A percentile compares a stretch with the other conserved stretches of the same genome.
Evolutionary conservation across 257 asterid genomes (phyloP).

Genomic region (Solanum chiquidenum): DNA sequence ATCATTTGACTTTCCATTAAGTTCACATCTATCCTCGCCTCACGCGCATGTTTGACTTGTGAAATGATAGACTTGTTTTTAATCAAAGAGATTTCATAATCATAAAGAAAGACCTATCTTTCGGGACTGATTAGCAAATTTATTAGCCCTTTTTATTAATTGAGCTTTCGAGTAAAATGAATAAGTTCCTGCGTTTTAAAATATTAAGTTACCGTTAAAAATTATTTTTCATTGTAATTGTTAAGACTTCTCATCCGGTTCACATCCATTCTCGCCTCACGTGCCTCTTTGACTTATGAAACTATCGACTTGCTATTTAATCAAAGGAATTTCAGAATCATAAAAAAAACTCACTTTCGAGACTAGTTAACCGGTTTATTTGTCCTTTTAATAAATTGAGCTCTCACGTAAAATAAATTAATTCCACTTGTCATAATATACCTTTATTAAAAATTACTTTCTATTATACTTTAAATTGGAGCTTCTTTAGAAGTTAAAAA

Average conservation of each 20-base stretch:
- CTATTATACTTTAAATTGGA: background rate
- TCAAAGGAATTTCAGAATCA: background rate
- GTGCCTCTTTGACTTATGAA: background rate
- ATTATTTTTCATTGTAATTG: background rate
- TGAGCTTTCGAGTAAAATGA: background rate
- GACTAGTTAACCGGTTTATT: background rate
- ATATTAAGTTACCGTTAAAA: background rate
- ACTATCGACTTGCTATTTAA: background rate
- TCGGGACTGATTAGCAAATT: background rate
- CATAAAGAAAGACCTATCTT: background rate
- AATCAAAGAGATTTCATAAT: too few relatives aligned
- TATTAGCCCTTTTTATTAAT: background rate
- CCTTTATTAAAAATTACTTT: background rate
- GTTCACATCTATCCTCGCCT: background rate
- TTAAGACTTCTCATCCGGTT: background rate
- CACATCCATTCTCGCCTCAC: background rate
- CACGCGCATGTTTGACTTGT: background rate
- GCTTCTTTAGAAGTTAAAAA: background rate
- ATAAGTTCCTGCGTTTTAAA: background rate
- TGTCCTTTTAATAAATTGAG: background rate
- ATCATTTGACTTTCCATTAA: background rate
- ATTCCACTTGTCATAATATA: background rate
- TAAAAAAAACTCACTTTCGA: background rate
- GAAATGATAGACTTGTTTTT: background rate
- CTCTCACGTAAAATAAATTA: background rate